Base-by-base conservation (phyloP, 768 basidiomycete species). In the Gloeopeniophorella convolvens region DNA sequence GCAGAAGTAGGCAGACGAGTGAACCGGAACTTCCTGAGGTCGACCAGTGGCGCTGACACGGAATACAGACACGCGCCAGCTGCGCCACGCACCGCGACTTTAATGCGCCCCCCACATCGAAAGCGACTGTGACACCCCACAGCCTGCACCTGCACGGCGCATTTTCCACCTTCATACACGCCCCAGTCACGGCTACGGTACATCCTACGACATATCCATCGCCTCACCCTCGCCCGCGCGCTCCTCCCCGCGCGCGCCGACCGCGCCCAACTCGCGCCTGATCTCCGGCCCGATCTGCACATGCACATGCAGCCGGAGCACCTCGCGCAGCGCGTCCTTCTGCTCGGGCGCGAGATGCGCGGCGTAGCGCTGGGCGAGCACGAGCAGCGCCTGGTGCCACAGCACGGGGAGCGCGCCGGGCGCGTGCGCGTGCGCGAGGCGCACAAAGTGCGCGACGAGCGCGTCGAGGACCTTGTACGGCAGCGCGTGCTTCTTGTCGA, bases 381-480 rank as follows among this genome's bases (percentile, higher is more conserved):
- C 90, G 20, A 99, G 76, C 46, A 99, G 73, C 65, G 89, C 90
- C 68, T 99, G 96, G 65, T 99, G 91, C 96, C 96, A 99, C 10
- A 99, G 73, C 11, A 98, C 96, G n/a, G 96, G 95, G 26, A 98
- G 75, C 63, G 83, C 83, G 40, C 86, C 83, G 2, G 80, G 82
- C 68, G 85, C 89, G 69, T 90, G 88, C 12, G 83, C 84, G 65
- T 96, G 95, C 21, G 93, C 92, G 35, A 98, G 82, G 21, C 93
- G 85, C 61, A 98, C 92, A 65, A 96, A 99, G 71, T 99, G 96
- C 75, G 96, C 95, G 11, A 97, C 94, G 50, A 99, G 80, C 3
- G 90, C 88, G 63, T 99, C 96, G 45, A 99, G 81, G 24, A 96
- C 95, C 70, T 98, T 95, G 75, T 93, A 99, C 0, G 96, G 96